Conservation (phyloP, 148 eudicot species). For the Agrostemma githago region DNA sequence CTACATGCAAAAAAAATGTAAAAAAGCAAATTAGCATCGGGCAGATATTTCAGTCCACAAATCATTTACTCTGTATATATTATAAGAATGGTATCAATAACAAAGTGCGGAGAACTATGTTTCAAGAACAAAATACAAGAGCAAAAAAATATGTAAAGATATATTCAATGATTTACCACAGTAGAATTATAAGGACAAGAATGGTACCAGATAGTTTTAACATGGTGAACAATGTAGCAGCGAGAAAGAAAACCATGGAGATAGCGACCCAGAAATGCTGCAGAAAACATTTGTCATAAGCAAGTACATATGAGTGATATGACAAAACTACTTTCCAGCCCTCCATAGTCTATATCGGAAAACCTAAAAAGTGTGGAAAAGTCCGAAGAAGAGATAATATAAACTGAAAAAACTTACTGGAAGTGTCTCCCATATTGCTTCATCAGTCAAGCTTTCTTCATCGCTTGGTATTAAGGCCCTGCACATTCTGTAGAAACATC, state of each 20-base stretch:
- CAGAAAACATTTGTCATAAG: slow-evolving; percentile 21
- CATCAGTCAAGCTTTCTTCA: slow-evolving; percentile 87
- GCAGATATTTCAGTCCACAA: neutral
- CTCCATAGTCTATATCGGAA: neutral
- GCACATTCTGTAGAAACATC: slow-evolving; percentile 66
- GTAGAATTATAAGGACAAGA: slow-evolving; percentile 3
- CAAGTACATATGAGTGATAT: neutral
- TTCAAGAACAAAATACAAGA: neutral
- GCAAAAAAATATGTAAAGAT: neutral
- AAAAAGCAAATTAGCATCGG: neutral
- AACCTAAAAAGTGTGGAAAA: neutral
- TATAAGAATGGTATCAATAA: too few species aligned
- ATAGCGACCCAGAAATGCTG: slow-evolving; percentile 93
- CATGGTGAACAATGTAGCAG: slow-evolving; percentile 67
- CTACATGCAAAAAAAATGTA: neutral
- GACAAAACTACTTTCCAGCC: neutral
- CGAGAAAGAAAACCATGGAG: slow-evolving; percentile 80
- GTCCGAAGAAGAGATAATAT: neutral
- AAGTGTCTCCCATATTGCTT: slow-evolving; percentile 97
- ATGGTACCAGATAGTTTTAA: slow-evolving; percentile 71
- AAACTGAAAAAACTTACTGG: slow-evolving; percentile 48
- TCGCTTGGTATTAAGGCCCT: slow-evolving; percentile 93
- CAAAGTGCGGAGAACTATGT: neutral
- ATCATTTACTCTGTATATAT: neutral
- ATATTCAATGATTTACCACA: too few species aligned